Conservation (phyloP, 768 basidiomycete species). For the Phylloporus rhodoxanthus region DNA sequence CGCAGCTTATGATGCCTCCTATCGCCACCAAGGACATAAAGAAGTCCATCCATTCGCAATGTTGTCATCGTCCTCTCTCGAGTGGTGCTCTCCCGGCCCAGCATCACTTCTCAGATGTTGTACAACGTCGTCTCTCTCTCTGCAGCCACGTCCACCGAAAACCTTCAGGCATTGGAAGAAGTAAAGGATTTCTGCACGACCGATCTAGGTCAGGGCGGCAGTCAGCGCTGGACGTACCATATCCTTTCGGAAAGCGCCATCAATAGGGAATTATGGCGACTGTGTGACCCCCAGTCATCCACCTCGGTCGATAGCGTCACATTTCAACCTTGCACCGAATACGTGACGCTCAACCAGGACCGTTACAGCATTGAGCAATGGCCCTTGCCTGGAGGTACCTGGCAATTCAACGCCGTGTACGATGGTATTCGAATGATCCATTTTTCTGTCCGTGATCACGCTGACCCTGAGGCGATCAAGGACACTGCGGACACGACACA, state of each 20-base stretch:
- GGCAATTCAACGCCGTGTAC: slow-evolving; percentile 43
- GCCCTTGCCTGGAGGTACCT: slow-evolving; percentile 36
- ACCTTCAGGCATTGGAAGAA: slow-evolving; percentile 46
- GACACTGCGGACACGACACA: slow-evolving; percentile 45
- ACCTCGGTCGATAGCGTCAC: slow-evolving; percentile 35
- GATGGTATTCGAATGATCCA: slow-evolving; percentile 34
- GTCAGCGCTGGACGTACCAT: slow-evolving; percentile 50
- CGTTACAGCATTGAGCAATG: slow-evolving; percentile 38
- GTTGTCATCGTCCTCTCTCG: slow-evolving; percentile 10
- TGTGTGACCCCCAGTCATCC: slow-evolving; percentile 33
- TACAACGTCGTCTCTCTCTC: slow-evolving; percentile 39
- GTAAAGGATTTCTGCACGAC: slow-evolving; percentile 48
- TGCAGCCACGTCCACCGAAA: slow-evolving; percentile 42
- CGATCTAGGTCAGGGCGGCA: slow-evolving; percentile 49
- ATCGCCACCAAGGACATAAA: slow-evolving; percentile 27
- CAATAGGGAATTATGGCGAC: slow-evolving; percentile 34
- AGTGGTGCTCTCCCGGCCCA: not conserved
- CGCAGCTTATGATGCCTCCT: slow-evolving; percentile 18
- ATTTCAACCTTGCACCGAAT: slow-evolving; percentile 39
- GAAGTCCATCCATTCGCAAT: slow-evolving; percentile 8
- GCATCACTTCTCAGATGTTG: slow-evolving; percentile 14
- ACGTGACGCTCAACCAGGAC: slow-evolving; percentile 37
- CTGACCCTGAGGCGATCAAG: slow-evolving; percentile 25
- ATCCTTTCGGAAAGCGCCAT: slow-evolving; percentile 38
- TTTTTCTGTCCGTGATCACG: slow-evolving; percentile 23